phyloP scores from a whole-genome alignment of 257 asterid species.

The Ballota nigra region DNA sequence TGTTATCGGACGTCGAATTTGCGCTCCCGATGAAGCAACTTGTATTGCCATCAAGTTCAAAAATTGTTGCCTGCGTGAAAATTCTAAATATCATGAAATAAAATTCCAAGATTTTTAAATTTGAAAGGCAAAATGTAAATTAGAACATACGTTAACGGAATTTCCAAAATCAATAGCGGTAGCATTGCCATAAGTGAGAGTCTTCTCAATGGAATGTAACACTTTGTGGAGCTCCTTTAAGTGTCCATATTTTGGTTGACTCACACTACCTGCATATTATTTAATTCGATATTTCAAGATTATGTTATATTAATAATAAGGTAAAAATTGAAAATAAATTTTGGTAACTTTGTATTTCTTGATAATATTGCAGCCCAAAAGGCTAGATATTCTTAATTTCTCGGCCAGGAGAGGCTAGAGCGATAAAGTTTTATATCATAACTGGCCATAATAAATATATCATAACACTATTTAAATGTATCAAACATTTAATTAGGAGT shows the following conservation, averaged over 20 bases:
- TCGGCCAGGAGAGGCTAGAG: too few relatives aligned
- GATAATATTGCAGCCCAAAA: too few relatives aligned
- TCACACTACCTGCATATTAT: constrained; percentile 39
- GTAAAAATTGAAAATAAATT: too few relatives aligned
- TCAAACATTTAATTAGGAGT: too few relatives aligned
- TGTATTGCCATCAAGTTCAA: constrained; percentile 29
- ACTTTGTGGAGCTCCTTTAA: constrained; percentile 68
- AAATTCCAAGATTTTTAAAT: neutral
- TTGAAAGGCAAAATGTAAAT: neutral
- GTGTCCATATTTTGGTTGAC: constrained; percentile 81
- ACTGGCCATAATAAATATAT: too few relatives aligned
- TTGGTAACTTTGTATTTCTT: too few relatives aligned
- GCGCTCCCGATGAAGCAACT: constrained; percentile 59
- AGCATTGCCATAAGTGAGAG: constrained; percentile 55
- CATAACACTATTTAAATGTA: too few relatives aligned
- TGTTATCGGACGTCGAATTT: constrained; percentile 42
- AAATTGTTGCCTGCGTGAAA: constrained; percentile 41
- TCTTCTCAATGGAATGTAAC: constrained; percentile 53
- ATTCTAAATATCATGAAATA: neutral
- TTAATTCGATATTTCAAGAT: neutral
- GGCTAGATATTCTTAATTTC: too few relatives aligned
- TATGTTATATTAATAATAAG: too few relatives aligned
- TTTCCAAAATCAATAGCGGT: constrained; percentile 35
- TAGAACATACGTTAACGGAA: constrained; percentile 28
- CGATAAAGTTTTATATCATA: too few relatives aligned